phyloP scores from a whole-genome alignment of 2,329 filamentous ascomycete genomes.

The Pestalotiopsis sp. region DNA sequence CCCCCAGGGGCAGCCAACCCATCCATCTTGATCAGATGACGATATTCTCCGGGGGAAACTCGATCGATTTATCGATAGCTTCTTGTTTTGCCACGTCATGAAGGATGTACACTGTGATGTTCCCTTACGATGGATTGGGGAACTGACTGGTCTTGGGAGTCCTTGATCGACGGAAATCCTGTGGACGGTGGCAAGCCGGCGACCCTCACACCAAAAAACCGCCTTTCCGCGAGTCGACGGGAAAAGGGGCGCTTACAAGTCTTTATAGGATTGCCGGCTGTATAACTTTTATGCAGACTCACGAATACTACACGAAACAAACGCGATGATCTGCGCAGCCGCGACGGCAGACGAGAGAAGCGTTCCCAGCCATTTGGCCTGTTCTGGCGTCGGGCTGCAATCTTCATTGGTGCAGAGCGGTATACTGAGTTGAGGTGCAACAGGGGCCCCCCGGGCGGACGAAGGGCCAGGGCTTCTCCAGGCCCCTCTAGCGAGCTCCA shows the following conservation, averaged over 20 bases:
- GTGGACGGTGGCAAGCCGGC: neutral
- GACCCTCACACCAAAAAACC: neutral
- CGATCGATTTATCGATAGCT: neutral
- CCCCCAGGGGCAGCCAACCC: neutral
- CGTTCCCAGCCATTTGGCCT: constrained; percentile 28
- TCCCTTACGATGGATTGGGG: neutral
- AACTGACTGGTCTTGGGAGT: neutral
- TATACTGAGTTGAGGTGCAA: neutral
- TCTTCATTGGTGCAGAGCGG: constrained; percentile 24
- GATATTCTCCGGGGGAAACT: neutral
- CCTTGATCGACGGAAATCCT: neutral
- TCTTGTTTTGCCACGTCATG: neutral
- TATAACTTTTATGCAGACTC: constrained; percentile 4
- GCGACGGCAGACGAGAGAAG: constrained; percentile 9
- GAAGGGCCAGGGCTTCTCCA: neutral
- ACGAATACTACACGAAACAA: constrained; percentile 18
- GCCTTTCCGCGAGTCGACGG: neutral
- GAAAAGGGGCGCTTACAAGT: constrained; percentile 21
- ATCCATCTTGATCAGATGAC: neutral
- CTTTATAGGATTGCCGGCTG: constrained; percentile 29
- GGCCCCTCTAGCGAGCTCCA: constrained; percentile 12
- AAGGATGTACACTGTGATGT: neutral
- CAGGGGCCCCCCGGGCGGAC: neutral
- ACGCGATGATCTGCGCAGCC: constrained; percentile 15
- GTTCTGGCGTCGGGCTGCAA: constrained; percentile 16